phyloP scores from a whole-genome alignment of 441 rosid genomes.

The Bruguiera hainesii region DNA sequence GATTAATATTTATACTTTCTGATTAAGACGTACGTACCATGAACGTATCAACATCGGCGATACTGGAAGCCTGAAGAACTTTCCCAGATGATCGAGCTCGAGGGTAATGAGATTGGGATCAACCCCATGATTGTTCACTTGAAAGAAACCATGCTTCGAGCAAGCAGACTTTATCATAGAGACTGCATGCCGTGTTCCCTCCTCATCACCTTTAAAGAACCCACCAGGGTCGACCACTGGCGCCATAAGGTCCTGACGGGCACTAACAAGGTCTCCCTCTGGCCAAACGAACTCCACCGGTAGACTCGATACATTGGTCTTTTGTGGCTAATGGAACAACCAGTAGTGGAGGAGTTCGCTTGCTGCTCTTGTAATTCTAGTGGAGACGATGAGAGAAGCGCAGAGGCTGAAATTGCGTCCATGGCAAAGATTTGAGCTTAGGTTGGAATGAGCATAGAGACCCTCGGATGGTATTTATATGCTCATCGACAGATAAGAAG shows the following conservation, averaged over 20 bases:
- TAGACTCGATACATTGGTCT: constrained; percentile 4
- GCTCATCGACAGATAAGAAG: no score
- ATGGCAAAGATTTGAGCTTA: no score
- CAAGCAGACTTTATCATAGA: constrained; percentile 33
- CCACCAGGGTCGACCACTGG: constrained; percentile 38
- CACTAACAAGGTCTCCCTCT: constrained; percentile 20
- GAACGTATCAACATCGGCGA: background rate
- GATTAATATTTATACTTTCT: background rate
- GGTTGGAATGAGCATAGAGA: no score
- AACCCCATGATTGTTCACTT: constrained; percentile 49
- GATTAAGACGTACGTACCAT: constrained; percentile 24
- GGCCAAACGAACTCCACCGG: constrained; percentile 41
- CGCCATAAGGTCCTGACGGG: constrained; percentile 30
- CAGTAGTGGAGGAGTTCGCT: constrained; percentile 15
- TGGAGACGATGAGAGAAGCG: no score
- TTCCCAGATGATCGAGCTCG: constrained; percentile 25
- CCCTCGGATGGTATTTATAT: no score
- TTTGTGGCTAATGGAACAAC: constrained; percentile 13
- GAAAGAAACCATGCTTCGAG: constrained; percentile 45
- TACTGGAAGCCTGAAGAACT: constrained; percentile 35
- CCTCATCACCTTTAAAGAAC: constrained; percentile 34
- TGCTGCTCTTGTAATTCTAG: background rate
- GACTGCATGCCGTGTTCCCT: constrained; percentile 28
- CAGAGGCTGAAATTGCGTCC: no score
- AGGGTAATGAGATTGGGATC: constrained; percentile 22